A percentile compares a stretch with the other conserved stretches of the same genome.
Evolutionary conservation across 1,284 basidiomycete genomes (phyloP).

Genomic region (Puccinia horiana): DNA sequence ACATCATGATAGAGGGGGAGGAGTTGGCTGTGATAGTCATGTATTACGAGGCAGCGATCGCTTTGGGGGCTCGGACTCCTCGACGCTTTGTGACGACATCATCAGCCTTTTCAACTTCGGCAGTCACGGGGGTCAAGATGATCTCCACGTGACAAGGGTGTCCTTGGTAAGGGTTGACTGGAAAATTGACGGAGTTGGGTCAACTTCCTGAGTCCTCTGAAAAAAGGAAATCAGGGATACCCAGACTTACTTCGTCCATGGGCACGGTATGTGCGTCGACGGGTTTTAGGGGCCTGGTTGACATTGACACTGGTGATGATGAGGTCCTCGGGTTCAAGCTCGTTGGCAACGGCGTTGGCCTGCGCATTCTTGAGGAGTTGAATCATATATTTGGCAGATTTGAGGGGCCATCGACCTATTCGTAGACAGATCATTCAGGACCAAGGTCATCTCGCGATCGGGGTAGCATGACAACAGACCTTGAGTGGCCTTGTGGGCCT

Average conservation of each 20-base stretch:
- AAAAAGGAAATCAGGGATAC: background rate
- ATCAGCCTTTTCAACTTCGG: conserved; percentile 48
- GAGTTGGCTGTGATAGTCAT: background rate
- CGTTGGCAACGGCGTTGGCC: conserved; percentile 98
- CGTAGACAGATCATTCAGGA: conserved; percentile 32
- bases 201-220: conserved; percentile 67
- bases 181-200: background rate
- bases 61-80: conserved; percentile 32
- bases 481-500: conserved; percentile 95
- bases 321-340: conserved; percentile 87
- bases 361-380: conserved; percentile 98
- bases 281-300: conserved; percentile 99
- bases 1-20: conserved; percentile 18
- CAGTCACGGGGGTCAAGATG: conserved; percentile 45
- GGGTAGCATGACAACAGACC: conserved; percentile 64
- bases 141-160: conserved; percentile 91
- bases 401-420: conserved; percentile 94
- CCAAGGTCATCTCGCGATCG: background rate
- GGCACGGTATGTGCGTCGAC: conserved; percentile 98
- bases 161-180: conserved; percentile 66
- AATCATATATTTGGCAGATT: conserved; percentile 94
- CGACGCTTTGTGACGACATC: conserved; percentile 37
- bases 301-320: conserved; percentile 96
- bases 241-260: conserved; percentile 73
- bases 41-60: conserved; percentile 45